Evolutionary conservation across 2,329 filamentous ascomycete genomes (phyloP).

Genomic region (Sporothrix luriei): DNA sequence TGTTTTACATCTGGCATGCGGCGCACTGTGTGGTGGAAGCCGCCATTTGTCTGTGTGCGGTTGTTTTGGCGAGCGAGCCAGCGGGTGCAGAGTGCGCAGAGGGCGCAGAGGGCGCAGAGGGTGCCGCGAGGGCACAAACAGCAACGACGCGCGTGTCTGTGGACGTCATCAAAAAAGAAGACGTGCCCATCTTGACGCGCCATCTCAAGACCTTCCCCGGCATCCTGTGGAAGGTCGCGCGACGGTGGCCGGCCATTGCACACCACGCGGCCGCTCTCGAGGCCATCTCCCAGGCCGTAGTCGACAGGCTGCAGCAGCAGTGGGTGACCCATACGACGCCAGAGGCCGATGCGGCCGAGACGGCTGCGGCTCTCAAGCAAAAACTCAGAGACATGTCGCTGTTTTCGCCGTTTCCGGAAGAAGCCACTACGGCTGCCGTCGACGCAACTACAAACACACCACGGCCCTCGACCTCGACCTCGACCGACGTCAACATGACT

Average conservation of each 20-base stretch:
- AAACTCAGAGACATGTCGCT: slow-evolving; percentile 16
- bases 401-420: slow-evolving; percentile 4
- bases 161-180: background rate
- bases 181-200: slow-evolving; percentile 17
- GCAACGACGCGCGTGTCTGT: too few relatives aligned
- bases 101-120: too few relatives aligned
- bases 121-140: background rate
- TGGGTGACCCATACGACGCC: background rate
- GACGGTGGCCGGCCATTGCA: slow-evolving; percentile 22
- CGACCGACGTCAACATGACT: background rate
- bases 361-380: background rate
- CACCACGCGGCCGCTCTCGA: slow-evolving; percentile 16
- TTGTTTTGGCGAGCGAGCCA: background rate
- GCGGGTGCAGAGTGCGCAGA: too few relatives aligned
- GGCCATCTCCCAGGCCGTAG: background rate
- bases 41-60: background rate
- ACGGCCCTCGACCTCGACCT: background rate
- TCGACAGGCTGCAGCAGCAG: background rate
- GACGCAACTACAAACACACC: background rate
- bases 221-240: slow-evolving; percentile 26
- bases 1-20: slow-evolving; percentile 28
- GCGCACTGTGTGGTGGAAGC: slow-evolving; percentile 23
- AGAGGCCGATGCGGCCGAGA: background rate
- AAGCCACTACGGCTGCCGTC: background rate
- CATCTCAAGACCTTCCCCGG: slow-evolving; percentile 22